Base-by-base conservation (phyloP, 352 stramenopile species). In the Pythium oligandrum region DNA sequence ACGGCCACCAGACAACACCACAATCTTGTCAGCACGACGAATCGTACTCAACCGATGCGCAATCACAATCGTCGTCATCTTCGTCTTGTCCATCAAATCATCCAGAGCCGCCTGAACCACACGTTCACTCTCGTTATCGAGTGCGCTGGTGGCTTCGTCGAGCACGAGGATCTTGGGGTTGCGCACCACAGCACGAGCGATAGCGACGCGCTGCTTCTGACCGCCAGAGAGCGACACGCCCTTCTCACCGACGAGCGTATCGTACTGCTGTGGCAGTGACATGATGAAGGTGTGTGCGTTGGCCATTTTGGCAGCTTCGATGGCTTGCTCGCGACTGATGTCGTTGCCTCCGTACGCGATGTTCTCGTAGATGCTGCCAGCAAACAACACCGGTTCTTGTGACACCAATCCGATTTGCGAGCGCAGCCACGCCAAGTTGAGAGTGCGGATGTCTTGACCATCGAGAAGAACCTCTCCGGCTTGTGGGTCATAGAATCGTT, bases 401-500 rank as follows among this genome's bases (percentile, higher is more conserved):
- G 55, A 69, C 1, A 83, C 73, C 1, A 89, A 55, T 4, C 71
- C 55, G 33, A 66, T 75, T 34, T 58, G 38, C 40, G 45, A 38
- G 31, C 44, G 54, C 45, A 53, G 33, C 50, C 54, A 59, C 51
- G 73, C 76, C 17, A 94, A 38, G 55, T 92, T 84, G 8, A 90
- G 45, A 35, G 79, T 66, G 94, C 77, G 48, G 17, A 26, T 26
- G 17, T 26, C 17, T 26, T 26, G 17, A 26, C 17, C 17, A 26
- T 26, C 17, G 17, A 94, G 73, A 4, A 70, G 52, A 17, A 97
- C 63, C 17, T 40, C 38, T 32, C 89, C 89, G 33, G 59, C 53
- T 46, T 60, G 63, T 7, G 79, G 75, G 48, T 88, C 70, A 59
- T 97, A 97, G 53, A 96, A 95, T 30, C 86, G 58, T 49, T 90